A percentile compares a stretch with the other conserved stretches of the same genome.
Evolutionary conservation across 305 asterid species (phyloP).

Genomic region (Fraxinus albicans): DNA sequence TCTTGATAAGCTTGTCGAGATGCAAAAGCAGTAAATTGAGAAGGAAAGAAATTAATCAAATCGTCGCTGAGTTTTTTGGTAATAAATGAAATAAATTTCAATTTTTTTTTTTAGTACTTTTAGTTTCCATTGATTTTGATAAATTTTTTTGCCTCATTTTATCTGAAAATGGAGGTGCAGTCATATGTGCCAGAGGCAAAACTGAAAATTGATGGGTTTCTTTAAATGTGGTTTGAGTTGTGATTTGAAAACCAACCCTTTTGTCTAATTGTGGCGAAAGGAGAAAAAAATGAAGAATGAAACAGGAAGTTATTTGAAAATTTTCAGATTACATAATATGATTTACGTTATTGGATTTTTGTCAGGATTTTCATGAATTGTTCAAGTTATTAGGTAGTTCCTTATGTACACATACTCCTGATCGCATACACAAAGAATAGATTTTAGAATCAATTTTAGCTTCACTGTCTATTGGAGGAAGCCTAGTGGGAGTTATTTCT

Average conservation of each 20-base stretch:
- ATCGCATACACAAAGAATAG: background rate
- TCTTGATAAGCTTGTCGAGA: slow-evolving; percentile 84
- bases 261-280: background rate
- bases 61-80: slow-evolving; percentile 38
- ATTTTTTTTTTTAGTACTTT: background rate
- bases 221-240: background rate
- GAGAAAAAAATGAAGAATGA: background rate
- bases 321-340: background rate
- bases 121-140: background rate
- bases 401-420: background rate
- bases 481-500: background rate
- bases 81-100: slow-evolving; percentile 8
- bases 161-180: background rate
- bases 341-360: background rate
- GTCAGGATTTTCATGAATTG: background rate
- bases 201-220: background rate
- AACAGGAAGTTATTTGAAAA: background rate
- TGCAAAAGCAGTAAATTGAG: slow-evolving; percentile 74
- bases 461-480: background rate
- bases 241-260: background rate
- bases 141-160: background rate
- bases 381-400: background rate
- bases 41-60: slow-evolving; percentile 49
- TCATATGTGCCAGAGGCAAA: background rate
- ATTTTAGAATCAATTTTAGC: background rate